Base-by-base conservation (phyloP, 2,329 filamentous ascomycete species). In the Chaetomiaceae sp. region DNA sequence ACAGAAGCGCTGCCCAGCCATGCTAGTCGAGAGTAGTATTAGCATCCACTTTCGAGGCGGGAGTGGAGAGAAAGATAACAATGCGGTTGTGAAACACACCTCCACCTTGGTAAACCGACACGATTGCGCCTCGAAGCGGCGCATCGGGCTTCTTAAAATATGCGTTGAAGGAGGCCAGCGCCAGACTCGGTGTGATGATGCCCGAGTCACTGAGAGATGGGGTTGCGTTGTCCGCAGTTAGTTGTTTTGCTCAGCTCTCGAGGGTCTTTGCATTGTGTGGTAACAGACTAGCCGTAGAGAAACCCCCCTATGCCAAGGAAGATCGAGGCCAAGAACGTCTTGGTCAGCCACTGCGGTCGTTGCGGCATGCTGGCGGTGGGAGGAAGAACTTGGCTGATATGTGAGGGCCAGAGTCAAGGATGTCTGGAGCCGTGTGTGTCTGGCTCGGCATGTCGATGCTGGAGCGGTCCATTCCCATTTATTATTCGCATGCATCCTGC, bases 1-100 rank as follows among this genome's bases (percentile, higher is more conserved):
- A 71, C 68, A 1, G 66, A 71, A 0, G 69, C 69, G 38, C 69
- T 71, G 0, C 69, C 69, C 1, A 71, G 45, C 69, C 69, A 71
- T 37, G 64, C 68, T 70, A 7, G 1, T 23, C 9, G 9, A 13
- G n/a, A 6, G 8, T 12, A 5, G 12, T 45, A 34, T 46, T 17
- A 46, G 34, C 34, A 9, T 10, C 16, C 10, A n/a, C 3, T 35
- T 16, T n/a, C n/a, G n/a, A n/a, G n/a, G n/a, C n/a, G n/a, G n/a
- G n/a, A n/a, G n/a, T n/a, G n/a, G n/a, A n/a, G 25, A 27, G 30
- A 33, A 33, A 33, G 30, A 33, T n/a, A 33, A 8, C 10, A 33
- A n/a, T 7, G 6, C 25, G 6, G 6, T 6, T 27, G 25, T 27
- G 30, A 23, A 13, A 13, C 48, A 8, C 48, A 65, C 68, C 67